phyloP scores from a whole-genome alignment of 805 yeast species.

The Myxozyma mucilagina region DNA sequence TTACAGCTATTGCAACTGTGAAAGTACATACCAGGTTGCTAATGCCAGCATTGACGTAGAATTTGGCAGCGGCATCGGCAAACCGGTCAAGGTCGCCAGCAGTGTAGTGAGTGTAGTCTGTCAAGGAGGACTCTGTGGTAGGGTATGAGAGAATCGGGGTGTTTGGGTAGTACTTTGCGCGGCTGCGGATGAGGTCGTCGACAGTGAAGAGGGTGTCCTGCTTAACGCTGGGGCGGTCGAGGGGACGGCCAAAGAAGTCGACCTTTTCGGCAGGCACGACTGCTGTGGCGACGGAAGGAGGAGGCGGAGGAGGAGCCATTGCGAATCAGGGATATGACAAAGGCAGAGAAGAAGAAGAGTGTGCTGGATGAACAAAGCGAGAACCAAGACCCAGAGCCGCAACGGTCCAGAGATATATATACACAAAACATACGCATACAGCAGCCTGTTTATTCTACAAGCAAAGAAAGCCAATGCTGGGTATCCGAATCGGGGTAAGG shows the following conservation, averaged over 20 bases:
- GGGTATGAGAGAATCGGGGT: constrained; percentile 12
- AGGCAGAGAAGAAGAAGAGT: background rate
- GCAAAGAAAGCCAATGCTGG: too few species aligned
- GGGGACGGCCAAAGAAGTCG: constrained; percentile 2
- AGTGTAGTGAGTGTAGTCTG: constrained; percentile 13
- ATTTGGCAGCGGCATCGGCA: constrained; percentile 20
- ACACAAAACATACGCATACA: too few species aligned
- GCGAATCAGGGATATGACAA: background rate
- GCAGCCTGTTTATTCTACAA: too few species aligned
- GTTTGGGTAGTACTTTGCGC: constrained; percentile 16
- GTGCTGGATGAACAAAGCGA: background rate
- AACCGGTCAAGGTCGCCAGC: constrained; percentile 11
- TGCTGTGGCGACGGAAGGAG: constrained; percentile 17
- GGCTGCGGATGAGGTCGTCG: constrained; percentile 22
- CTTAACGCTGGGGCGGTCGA: background rate
- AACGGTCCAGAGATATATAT: too few species aligned
- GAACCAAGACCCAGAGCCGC: too few species aligned
- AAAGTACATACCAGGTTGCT: background rate
- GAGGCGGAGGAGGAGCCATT: constrained; percentile 15
- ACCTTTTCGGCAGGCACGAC: background rate
- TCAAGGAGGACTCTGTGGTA: constrained; percentile 2
- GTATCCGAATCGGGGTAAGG: background rate
- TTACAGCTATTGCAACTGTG: background rate
- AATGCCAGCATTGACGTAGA: constrained; percentile 11
- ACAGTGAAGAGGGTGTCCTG: constrained; percentile 14